phyloP scores from a whole-genome alignment of 768 basidiomycete species.

The Mycena venus region DNA sequence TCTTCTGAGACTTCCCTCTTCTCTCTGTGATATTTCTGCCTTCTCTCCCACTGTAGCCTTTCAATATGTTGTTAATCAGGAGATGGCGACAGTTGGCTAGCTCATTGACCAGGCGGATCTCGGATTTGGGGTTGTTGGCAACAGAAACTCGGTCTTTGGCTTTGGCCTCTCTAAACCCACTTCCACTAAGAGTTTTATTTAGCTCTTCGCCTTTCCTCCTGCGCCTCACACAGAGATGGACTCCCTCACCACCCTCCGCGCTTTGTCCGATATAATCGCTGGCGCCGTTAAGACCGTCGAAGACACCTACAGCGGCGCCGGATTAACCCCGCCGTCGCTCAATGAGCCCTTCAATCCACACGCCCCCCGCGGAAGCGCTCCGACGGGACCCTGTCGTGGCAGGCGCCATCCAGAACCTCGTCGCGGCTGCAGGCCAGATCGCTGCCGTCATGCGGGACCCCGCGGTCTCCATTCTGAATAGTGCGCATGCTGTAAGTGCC shows the following conservation, averaged over 20 bases:
- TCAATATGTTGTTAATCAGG: too few species aligned
- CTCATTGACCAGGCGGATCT: too few species aligned
- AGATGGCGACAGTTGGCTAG: too few species aligned
- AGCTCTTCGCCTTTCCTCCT: too few species aligned
- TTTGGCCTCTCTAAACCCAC: too few species aligned
- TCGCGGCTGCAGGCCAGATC: conserved; percentile 9
- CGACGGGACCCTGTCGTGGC: neutral
- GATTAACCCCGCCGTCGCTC: neutral
- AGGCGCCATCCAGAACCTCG: neutral
- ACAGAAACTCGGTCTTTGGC: too few species aligned
- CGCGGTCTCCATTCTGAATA: neutral
- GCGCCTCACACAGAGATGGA: neutral
- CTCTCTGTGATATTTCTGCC: too few species aligned
- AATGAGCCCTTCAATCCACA: neutral
- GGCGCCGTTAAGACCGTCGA: neutral
- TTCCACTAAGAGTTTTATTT: too few species aligned
- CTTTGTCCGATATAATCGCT: neutral
- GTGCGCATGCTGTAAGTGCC: neutral
- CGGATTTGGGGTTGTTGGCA: too few species aligned
- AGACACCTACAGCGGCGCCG: neutral
- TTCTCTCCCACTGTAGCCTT: too few species aligned
- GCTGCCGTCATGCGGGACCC: neutral
- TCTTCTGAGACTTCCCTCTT: too few species aligned
- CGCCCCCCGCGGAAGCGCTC: neutral
- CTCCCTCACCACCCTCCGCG: neutral